Evolutionary conservation across 176 grass and related monocot genomes (phyloP), one percentile per base, ranked within the genome.

Genomic region (Canna indica): DNA sequence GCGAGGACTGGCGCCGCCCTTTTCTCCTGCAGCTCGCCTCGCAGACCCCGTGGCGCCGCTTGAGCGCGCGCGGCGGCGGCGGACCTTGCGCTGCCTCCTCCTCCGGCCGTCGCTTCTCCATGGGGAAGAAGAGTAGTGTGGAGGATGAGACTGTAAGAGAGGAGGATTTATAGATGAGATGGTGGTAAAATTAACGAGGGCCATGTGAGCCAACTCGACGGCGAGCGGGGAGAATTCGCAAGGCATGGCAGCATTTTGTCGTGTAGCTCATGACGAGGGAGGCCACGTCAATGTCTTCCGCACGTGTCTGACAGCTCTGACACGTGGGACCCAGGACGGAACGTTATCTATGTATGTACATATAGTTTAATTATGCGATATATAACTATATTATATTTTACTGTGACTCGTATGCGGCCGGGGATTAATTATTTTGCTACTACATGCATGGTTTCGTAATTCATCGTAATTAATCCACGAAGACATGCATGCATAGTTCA

Each of bases 281-380:
- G 65, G 83, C 75, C 72, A 79, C 77, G 83, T 81, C 81, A 38
- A 59, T 60, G 80, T 82, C 10, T 29, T 48, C 59, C 41, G 73
- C 79, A 88, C 88, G 85, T 88, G 82, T 88, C 79, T 85, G 82
- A 85, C 85, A 91, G 82, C 88, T 53, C 50, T 20, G 50, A 7
- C 50, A 53, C 50, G 50, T 24, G 20, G 22, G 20, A 5, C 50
- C 5, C 20, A 54, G 3, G 6, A 8, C 7, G 17, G 17, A n/a
- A n/a, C 50, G 17, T 54, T 16, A n/a, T 54, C 41, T 8, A 44
- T 44, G 9, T 1, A 44, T 44, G 4, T 44, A n/a, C n/a, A n/a
- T n/a, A n/a, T n/a, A n/a, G n/a, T n/a, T n/a, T n/a, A n/a, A n/a
- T n/a, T n/a, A n/a, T n/a, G n/a, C n/a, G n/a, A n/a, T n/a, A n/a